These are phyloP conservation scores for Lobosporangium transversale DNA, from an alignment of 192 early-diverging fungal species.

Conservation along the genomic window DNA sequence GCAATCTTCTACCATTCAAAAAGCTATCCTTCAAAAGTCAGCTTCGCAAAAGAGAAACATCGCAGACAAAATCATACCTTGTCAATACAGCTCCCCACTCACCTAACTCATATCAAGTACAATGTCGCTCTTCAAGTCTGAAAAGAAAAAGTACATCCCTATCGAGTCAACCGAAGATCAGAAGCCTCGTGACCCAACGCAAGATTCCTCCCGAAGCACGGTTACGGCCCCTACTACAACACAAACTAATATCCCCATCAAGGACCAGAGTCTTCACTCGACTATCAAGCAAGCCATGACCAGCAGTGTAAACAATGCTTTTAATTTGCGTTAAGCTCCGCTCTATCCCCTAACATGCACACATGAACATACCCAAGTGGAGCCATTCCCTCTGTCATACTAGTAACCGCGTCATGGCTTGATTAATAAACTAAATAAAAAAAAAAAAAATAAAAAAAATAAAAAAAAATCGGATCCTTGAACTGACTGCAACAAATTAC, in stretches of 20 bases:
- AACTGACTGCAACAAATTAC: no score
- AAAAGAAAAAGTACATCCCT: conserved; percentile 16
- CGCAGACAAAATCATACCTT: background rate
- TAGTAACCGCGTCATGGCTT: no score
- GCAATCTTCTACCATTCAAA: background rate
- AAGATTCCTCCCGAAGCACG: conserved; percentile 1
- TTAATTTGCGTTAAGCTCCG: background rate
- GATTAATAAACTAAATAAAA: no score
- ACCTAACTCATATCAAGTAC: background rate
- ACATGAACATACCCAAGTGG: no score
- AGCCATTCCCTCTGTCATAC: no score
- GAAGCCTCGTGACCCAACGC: conserved; percentile 8
- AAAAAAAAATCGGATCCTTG: no score
- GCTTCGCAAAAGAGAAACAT: no score
- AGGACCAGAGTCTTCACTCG: background rate
- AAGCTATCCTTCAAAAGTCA: background rate
- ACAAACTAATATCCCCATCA: no score
- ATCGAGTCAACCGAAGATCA: conserved; percentile 3
- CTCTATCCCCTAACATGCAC: no score
- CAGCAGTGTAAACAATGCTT: background rate
- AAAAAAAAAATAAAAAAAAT: no score
- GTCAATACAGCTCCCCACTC: background rate
- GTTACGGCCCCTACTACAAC: background rate
- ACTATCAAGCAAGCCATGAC: background rate
- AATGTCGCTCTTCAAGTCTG: conserved; percentile 9